Base-by-base conservation (phyloP, 1,284 basidiomycete species). In the Rhodotorula sp. region DNA sequence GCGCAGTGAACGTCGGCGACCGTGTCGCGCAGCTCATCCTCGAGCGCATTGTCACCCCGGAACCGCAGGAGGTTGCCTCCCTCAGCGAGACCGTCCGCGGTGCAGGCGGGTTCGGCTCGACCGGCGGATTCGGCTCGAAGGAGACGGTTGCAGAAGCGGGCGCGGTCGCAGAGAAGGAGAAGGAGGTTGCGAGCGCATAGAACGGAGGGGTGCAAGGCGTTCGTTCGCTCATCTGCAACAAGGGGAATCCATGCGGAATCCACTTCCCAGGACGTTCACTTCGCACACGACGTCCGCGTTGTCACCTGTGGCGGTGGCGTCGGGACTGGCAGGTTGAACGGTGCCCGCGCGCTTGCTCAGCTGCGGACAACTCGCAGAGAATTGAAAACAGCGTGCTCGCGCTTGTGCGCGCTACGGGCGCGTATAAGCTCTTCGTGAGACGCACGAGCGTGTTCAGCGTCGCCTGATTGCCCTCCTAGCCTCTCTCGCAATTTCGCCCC, bases 1-100 rank as follows among this genome's bases (percentile, higher is more conserved):
- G 10, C 53, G 21, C 77, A 96, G 94, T 98, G 69, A 85, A 90
- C 76, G 88, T 91, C 80, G 94, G 95, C 21, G 96, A 99, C 80
- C 88, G 97, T 25, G 85, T 99, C 76, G 96, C 97, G 2, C 96
- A 99, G 80, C 85, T 99, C 50, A 92, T 99, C 76, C 85, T 98
- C 64, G 96, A 99, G 81, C 88, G 87, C 74, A 96, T 97, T 76
- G 88, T 89, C 70, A 95, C 89, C 6, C 93, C 95, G 0, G 89
- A 90, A 13, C 86, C 97, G 22, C 80, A 89, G 50, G 93, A 95
- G 82, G 94, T 98, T 25, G 84, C 92, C 72, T 92, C 92, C 75
- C 87, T 98, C 15, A 90, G 92, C 64, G 88, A 89, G 71, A 97
- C 96, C 0, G 79, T 87, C 29, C 88, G 96, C 41, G 96, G 95